Conservation (phyloP, 352 stramenopile species). For the Globisporangium canariense region DNA sequence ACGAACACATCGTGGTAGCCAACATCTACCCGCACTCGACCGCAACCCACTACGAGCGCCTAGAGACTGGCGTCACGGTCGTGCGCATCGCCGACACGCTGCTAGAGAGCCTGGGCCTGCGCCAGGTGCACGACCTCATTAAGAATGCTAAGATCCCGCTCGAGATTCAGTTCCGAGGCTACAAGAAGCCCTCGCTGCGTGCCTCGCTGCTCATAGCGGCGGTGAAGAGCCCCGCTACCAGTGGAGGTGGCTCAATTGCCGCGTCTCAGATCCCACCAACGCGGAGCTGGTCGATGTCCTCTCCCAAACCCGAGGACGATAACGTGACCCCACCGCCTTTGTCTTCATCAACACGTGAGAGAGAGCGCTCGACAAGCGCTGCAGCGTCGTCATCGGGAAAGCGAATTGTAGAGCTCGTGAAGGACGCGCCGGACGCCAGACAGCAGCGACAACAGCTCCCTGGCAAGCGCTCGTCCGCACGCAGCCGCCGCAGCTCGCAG, state of each 20-base stretch:
- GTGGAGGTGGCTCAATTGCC: not conserved
- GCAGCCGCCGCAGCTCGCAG: slow-evolving; percentile 16
- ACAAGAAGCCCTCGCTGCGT: slow-evolving; percentile 25
- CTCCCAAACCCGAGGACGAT: slow-evolving; percentile 14
- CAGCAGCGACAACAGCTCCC: not conserved
- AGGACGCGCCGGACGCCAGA: not conserved
- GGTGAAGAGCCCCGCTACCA: slow-evolving; percentile 1
- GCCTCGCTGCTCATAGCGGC: slow-evolving; percentile 14
- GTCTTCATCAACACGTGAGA: not conserved
- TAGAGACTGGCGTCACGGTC: slow-evolving; percentile 68
- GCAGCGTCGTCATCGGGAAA: not conserved
- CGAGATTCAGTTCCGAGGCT: slow-evolving; percentile 59
- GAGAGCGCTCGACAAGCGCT: slow-evolving; percentile 8
- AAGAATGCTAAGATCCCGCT: slow-evolving; percentile 70
- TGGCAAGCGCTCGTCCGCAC: slow-evolving; percentile 9
- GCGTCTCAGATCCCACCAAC: not conserved
- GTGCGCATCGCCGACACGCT: slow-evolving; percentile 62
- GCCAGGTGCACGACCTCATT: slow-evolving; percentile 83
- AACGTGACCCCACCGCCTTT: not conserved
- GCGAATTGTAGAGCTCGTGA: slow-evolving; percentile 11
- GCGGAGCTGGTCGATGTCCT: slow-evolving; percentile 6
- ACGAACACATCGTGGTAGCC: slow-evolving; percentile 71
- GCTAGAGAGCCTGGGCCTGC: slow-evolving; percentile 63
- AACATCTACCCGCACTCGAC: slow-evolving; percentile 83
- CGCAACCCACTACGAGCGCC: slow-evolving; percentile 67